Percentiles rank a stretch among this genome's conserved stretches.
Evolutionary conservation across 2,329 filamentous ascomycete genomes (phyloP).

Genomic region (Mycosphaerella sp.): DNA sequence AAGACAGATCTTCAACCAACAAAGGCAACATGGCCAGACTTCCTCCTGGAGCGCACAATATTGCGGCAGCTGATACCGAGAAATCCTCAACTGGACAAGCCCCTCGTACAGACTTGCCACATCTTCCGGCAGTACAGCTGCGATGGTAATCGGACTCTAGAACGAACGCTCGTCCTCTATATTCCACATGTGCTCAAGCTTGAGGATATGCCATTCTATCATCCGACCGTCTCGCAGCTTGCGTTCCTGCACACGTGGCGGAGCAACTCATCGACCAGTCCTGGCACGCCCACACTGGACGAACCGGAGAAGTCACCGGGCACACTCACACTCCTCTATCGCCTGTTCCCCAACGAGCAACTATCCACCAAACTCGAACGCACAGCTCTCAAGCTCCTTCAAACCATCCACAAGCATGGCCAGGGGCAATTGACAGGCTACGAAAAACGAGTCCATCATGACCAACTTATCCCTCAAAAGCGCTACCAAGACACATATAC

Average conservation of each 20-base stretch:
- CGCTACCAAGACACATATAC: conserved; percentile 77
- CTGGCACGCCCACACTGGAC: neutral
- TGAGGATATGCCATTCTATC: conserved; percentile 75
- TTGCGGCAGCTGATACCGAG: conserved; percentile 74
- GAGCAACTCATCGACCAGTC: conserved; percentile 13
- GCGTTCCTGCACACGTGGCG: conserved; percentile 69
- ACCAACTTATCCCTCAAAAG: conserved; percentile 69
- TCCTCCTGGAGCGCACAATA: conserved; percentile 54
- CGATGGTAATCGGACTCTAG: conserved; percentile 12
- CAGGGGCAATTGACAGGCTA: conserved; percentile 60
- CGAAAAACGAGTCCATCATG: conserved; percentile 76
- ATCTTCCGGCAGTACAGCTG: conserved; percentile 44
- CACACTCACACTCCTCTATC: conserved; percentile 14
- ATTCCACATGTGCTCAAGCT: conserved; percentile 61
- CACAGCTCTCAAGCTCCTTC: conserved; percentile 62
- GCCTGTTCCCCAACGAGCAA: conserved; percentile 38
- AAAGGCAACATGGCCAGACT: conserved; percentile 25
- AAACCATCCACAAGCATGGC: conserved; percentile 66
- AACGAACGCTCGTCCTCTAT: conserved; percentile 62
- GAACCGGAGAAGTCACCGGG: neutral
- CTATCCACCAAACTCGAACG: conserved; percentile 50
- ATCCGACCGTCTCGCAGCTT: conserved; percentile 67
- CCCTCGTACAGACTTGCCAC: conserved; percentile 76
- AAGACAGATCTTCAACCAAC: conserved; percentile 36
- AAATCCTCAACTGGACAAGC: conserved; percentile 67